Conservation (phyloP, 345 rosid species). For the Camelina hispida region DNA sequence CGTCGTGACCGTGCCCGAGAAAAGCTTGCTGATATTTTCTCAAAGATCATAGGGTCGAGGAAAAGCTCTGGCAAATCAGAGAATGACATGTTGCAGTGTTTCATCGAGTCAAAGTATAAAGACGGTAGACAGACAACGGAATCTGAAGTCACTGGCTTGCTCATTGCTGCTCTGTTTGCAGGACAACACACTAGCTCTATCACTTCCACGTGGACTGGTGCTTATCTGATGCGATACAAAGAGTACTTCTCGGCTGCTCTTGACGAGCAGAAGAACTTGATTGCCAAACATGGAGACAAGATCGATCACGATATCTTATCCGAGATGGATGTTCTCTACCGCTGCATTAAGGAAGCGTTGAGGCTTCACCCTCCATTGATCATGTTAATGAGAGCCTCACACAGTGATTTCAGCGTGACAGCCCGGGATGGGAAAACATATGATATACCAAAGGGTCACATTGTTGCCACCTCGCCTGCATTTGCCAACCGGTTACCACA, state of each 20-base stretch:
- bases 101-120: constrained; percentile 93
- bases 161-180: constrained; percentile 96
- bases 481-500: constrained; percentile 93
- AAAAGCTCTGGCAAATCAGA: constrained; percentile 70
- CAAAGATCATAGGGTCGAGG: constrained; percentile 78
- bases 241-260: constrained; percentile 62
- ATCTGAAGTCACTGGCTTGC: constrained; percentile 86
- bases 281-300: constrained; percentile 77
- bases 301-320: constrained; percentile 89
- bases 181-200: constrained; percentile 99
- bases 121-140: constrained; percentile 91
- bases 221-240: constrained; percentile 75
- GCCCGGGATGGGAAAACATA: constrained; percentile 78
- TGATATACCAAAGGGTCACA: constrained; percentile 95
- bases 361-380: constrained; percentile 96
- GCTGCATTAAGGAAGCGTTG: constrained; percentile 95
- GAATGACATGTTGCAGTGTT: constrained; percentile 95
- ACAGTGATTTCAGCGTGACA: constrained; percentile 82
- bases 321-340: constrained; percentile 89
- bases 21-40: constrained; percentile 80
- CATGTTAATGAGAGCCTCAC: constrained; percentile 84
- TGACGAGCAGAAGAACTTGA: constrained; percentile 79
- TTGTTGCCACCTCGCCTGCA: constrained; percentile 93
- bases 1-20: constrained; percentile 88
- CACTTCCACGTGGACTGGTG: constrained; percentile 97